A percentile compares a stretch with the other conserved stretches of the same genome.
These are phyloP conservation scores for Evernia prunastri DNA, from an alignment of 495 filamentous ascomycete genomes.

Conservation along the genomic window DNA sequence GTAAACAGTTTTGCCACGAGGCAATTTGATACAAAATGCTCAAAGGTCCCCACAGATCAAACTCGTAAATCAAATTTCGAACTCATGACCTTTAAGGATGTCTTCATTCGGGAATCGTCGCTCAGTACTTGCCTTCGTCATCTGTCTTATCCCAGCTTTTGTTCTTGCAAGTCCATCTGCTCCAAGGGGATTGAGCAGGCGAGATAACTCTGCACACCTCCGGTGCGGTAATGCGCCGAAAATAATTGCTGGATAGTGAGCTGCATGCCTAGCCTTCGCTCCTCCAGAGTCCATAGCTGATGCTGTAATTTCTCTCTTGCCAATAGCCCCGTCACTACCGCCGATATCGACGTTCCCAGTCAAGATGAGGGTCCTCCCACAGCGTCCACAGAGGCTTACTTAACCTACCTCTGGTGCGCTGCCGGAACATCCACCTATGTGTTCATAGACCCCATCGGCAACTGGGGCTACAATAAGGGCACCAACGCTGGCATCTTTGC, in stretches of 20 bases:
- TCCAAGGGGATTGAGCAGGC: neutral
- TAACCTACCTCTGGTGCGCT: neutral
- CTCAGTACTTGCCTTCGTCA: neutral
- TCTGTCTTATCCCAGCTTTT: neutral
- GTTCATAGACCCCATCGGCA: neutral
- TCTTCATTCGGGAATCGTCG: neutral
- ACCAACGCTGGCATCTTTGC: neutral
- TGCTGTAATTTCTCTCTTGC: no score
- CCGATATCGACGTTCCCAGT: neutral
- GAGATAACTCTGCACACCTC: neutral
- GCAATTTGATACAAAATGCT: neutral
- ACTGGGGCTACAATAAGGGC: conserved; percentile 1
- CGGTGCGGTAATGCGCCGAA: conserved; percentile 3
- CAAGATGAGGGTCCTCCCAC: neutral
- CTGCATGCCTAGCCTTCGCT: neutral
- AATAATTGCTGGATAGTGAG: neutral
- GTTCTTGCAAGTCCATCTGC: neutral
- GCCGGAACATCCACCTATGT: neutral
- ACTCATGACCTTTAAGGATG: neutral
- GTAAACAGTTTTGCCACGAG: neutral
- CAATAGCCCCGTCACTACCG: neutral
- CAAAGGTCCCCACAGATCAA: neutral
- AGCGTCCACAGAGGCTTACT: neutral
- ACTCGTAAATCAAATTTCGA: neutral
- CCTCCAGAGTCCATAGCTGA: neutral